Conservation (phyloP, 257 asterid species). For the Echium plantagineum region DNA sequence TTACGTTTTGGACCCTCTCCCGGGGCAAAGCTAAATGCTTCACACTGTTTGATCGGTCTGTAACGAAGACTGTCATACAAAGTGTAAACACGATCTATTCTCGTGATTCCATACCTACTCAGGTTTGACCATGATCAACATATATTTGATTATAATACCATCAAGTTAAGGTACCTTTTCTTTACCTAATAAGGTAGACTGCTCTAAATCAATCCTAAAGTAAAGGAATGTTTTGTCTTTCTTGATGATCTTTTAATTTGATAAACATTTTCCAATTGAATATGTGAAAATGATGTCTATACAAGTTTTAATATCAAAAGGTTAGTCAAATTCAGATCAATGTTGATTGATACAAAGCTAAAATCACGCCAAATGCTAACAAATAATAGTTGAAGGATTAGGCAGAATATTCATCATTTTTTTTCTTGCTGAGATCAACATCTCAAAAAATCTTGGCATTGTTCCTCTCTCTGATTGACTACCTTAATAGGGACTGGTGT, state of each 20-base stretch:
- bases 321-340: not conserved
- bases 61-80: not conserved
- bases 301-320: not conserved
- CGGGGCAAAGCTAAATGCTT: slow-evolving; percentile 11
- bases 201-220: not conserved
- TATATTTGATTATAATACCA: not conserved
- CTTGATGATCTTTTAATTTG: not conserved
- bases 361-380: not conserved
- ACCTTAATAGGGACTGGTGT: not conserved
- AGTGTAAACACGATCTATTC: too few species aligned
- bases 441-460: not conserved
- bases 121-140: not conserved
- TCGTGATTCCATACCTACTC: not conserved
- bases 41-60: not conserved
- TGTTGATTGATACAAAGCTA: not conserved
- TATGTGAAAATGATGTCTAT: not conserved
- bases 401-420: not conserved
- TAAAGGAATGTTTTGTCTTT: not conserved
- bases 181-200: not conserved
- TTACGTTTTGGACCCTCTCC: slow-evolving; percentile 50
- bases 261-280: not conserved
- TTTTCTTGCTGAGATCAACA: not conserved
- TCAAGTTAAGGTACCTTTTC: not conserved
- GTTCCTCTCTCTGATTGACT: not conserved
- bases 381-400: not conserved